Evolutionary conservation across 805 yeast species (phyloP).

Genomic region (Pichia californica): DNA sequence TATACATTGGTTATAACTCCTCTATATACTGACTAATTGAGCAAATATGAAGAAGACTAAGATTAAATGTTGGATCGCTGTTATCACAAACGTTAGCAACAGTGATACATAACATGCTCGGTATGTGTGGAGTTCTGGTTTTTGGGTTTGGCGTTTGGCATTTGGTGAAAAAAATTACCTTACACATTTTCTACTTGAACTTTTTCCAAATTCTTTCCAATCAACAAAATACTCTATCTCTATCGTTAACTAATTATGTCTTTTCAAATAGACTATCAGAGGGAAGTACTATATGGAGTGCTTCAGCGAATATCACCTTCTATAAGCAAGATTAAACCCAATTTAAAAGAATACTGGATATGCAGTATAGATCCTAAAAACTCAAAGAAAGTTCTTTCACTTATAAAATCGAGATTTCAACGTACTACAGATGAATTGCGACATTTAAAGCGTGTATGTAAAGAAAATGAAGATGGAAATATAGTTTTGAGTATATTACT

Average conservation of each 20-base stretch:
- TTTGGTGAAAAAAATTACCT: too few species aligned
- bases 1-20: not conserved
- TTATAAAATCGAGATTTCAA: constrained; percentile 21
- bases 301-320: constrained; percentile 35
- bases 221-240: too few species aligned
- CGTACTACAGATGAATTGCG: constrained; percentile 25
- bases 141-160: too few species aligned
- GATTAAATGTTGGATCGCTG: too few species aligned
- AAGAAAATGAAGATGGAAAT: constrained; percentile 10
- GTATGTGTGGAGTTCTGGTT: too few species aligned
- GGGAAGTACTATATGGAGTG: constrained; percentile 32
- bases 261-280: constrained; percentile 35
- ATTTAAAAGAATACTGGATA: constrained; percentile 36
- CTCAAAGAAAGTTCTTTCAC: constrained; percentile 23
- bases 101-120: too few species aligned
- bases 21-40: too few species aligned
- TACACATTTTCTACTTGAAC: too few species aligned
- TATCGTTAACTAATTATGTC: too few species aligned
- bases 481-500: constrained; percentile 32
- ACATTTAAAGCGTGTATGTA: constrained; percentile 52
- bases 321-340: constrained; percentile 22
- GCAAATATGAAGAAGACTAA: too few species aligned
- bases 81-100: too few species aligned
- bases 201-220: too few species aligned
- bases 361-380: constrained; percentile 34